Percentiles rank a stretch among this genome's conserved stretches.
Conservation (phyloP, 2,329 filamentous ascomycete genomes). For the Sclerotiophoma versabilis region DNA sequence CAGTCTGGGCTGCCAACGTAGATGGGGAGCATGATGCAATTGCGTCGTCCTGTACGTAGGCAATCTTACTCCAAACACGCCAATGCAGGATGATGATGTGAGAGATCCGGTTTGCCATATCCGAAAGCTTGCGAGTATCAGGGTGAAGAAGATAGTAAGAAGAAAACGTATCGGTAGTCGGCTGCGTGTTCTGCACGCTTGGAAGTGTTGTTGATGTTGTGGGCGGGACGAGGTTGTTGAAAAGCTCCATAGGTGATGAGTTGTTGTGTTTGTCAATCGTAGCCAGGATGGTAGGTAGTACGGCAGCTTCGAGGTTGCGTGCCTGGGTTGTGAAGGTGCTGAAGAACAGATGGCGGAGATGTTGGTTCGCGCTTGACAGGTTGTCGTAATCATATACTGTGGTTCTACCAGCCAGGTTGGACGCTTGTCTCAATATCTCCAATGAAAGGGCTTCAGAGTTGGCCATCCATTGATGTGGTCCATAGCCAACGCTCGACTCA, state of each 20-base stretch:
- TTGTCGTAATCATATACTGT: conserved; percentile 42
- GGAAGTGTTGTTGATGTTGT: conserved; percentile 21
- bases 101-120: conserved; percentile 78
- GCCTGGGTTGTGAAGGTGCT: conserved; percentile 42
- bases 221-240: conserved; percentile 50
- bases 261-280: conserved; percentile 41
- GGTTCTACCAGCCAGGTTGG: conserved; percentile 40
- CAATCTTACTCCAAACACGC: conserved; percentile 82
- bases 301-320: conserved; percentile 33
- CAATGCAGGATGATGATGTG: conserved; percentile 88
- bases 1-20: not conserved
- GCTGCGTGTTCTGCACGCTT: conserved; percentile 20
- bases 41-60: conserved; percentile 61
- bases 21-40: not conserved
- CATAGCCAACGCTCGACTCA: conserved; percentile 32
- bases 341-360: conserved; percentile 45
- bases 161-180: conserved; percentile 33
- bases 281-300: conserved; percentile 39
- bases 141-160: conserved; percentile 18
- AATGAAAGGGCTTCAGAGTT: conserved; percentile 54
- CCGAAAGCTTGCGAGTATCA: conserved; percentile 56
- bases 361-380: conserved; percentile 46
- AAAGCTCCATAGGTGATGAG: conserved; percentile 53
- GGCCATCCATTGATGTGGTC: conserved; percentile 47
- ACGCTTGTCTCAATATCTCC: conserved; percentile 55